Evolutionary conservation across 2,329 filamentous ascomycete species (phyloP), one percentile per base, ranked within the genome.

Genomic region (Phialophora chinensis): DNA sequence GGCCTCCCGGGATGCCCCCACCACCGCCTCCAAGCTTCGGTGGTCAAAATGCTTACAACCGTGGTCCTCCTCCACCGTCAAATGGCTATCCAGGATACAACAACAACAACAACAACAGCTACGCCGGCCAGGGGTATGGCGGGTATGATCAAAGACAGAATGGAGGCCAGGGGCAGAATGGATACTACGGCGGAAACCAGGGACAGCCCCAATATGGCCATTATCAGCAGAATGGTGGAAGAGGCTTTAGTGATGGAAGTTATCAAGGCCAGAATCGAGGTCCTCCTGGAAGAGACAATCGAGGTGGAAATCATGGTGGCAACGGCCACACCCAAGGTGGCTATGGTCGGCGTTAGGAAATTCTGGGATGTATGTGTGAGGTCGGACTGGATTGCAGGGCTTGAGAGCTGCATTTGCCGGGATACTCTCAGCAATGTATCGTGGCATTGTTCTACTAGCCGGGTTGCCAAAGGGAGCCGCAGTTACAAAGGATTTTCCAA

Each of bases 1-100:
- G 60, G n/a, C 50, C 73, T 17, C 75, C 74, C 5, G 73, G 72
- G 44, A 75, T 77, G 67, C 74, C 79, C 33, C 73, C 75, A 67
- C 77, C 70, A 47, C 66, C 69, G 62, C 64, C 66, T 44, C 68
- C 69, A 60, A 65, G 69, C 44, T 71, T 74, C 56, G 65, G 72
- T 44, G 70, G 72, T 27, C 72, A 73, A 47, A 70, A 76, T 17
- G 64, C 69, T 12, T 74, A 76, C 55, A 70, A 66, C 35, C 63
- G 60, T 12, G 49, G 60, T n/a, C 63, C 65, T 29, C 59, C 63
- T 29, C 59, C 63, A 27, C 14, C 60, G 8, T 14, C 59, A 17
- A 62, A 70, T 38, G 65, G 66, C 20, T 61, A 61, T 25, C 47
- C 47, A 38, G 71, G 68, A 29, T 69, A 74, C 73, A 62, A 64